phyloP scores from a whole-genome alignment of 176 grass and related monocot genomes.

The Carex littledalei region DNA sequence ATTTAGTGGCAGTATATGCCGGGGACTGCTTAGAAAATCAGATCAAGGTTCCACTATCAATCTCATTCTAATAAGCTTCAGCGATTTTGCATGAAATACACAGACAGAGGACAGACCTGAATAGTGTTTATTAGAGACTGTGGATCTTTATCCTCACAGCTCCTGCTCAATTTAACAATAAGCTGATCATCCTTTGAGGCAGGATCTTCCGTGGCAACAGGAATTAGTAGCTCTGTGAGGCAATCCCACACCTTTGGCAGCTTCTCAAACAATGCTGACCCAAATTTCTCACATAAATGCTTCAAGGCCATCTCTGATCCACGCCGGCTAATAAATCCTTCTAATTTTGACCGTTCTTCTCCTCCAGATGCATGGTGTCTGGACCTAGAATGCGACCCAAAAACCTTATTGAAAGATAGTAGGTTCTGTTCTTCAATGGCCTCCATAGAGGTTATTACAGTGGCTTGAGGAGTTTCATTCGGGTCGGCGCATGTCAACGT shows the following conservation, averaged over 20 bases:
- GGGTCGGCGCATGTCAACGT: slow-evolving; percentile 73
- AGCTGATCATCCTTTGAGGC: slow-evolving; percentile 40
- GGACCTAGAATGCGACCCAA: slow-evolving; percentile 40
- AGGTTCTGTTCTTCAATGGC: slow-evolving; percentile 90
- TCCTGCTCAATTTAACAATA: slow-evolving; percentile 52
- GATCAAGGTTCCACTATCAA: background rate
- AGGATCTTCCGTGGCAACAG: slow-evolving; percentile 37
- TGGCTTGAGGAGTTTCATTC: slow-evolving; percentile 81
- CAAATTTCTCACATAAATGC: slow-evolving; percentile 90
- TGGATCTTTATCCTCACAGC: slow-evolving; percentile 79
- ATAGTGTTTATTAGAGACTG: slow-evolving; percentile 95
- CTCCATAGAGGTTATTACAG: slow-evolving; percentile 86
- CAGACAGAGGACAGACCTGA: slow-evolving; percentile 46
- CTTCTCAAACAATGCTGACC: slow-evolving; percentile 75
- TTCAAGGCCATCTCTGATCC: slow-evolving; percentile 90
- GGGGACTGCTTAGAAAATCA: background rate
- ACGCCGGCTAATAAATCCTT: slow-evolving; percentile 83
- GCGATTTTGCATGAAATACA: slow-evolving; percentile 11
- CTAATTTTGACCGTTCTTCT: slow-evolving; percentile 73
- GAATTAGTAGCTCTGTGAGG: slow-evolving; percentile 82
- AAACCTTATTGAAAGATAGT: slow-evolving; percentile 57
- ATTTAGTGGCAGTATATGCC: background rate
- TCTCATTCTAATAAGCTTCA: background rate
- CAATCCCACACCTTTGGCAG: slow-evolving; percentile 95
- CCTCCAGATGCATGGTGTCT: slow-evolving; percentile 44